Conservation (phyloP, 305 asterid genomes). For the Coffea humblotiana region DNA sequence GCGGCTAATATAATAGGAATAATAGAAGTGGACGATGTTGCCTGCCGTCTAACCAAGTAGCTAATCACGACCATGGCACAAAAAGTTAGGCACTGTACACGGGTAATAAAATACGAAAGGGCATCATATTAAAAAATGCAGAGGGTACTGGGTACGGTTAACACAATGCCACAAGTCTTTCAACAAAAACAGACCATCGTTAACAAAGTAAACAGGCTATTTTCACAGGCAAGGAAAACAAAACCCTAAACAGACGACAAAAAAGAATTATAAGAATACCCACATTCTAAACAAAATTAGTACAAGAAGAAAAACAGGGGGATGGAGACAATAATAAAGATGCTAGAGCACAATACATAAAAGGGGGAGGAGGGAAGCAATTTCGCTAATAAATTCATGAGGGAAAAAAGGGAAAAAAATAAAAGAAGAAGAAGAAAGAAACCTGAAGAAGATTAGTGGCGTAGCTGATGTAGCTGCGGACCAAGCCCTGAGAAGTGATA, state of each 20-base stretch:
- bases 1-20: too few species aligned
- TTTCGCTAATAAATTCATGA: neutral
- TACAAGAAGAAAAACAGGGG: neutral
- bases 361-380: neutral
- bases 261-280: neutral
- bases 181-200: neutral
- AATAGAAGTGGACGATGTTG: too few species aligned
- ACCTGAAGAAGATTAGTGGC: constrained; percentile 90
- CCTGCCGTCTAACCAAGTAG: too few species aligned
- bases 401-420: neutral
- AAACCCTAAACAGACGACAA: too few species aligned
- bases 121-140: neutral
- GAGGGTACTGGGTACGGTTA: neutral
- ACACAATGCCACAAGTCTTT: neutral
- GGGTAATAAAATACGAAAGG: too few species aligned
- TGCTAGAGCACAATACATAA: neutral
- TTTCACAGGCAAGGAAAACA: too few species aligned
- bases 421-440: neutral
- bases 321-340: too few species aligned
- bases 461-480: constrained; percentile 79
- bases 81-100: too few species aligned
- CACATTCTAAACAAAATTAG: neutral
- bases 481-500: constrained; percentile 82
- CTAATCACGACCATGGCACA: too few species aligned
- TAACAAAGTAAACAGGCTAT: neutral